phyloP scores from a whole-genome alignment of 495 filamentous ascomycete species.

The Hyaloscypha variabilis region DNA sequence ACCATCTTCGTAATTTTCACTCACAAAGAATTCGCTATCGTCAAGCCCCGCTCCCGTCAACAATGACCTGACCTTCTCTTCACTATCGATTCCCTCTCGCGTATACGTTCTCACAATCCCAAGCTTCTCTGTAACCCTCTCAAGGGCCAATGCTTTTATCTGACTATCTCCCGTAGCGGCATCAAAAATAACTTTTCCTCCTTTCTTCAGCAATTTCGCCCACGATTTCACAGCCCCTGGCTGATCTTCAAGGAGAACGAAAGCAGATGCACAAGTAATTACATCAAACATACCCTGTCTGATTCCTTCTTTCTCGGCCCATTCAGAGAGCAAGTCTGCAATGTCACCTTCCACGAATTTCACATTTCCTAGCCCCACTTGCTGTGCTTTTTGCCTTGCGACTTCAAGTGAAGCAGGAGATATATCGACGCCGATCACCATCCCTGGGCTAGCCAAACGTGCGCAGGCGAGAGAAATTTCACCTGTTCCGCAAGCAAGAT shows the following conservation, averaged over 20 bases:
- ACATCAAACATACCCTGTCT: conserved; percentile 35
- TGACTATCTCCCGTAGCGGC: conserved; percentile 29
- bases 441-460: conserved; percentile 37
- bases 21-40: conserved; percentile 8
- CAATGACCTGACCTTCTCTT: conserved; percentile 6
- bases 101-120: conserved; percentile 23
- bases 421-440: conserved; percentile 47
- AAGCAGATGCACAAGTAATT: conserved; percentile 39
- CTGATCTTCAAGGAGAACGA: conserved; percentile 40
- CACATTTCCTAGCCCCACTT: conserved; percentile 29
- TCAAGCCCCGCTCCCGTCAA: conserved; percentile 19
- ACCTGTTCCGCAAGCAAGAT: conserved; percentile 49
- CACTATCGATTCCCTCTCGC: conserved; percentile 10
- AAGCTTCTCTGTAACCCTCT: conserved; percentile 28
- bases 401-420: conserved; percentile 34
- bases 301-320: conserved; percentile 12
- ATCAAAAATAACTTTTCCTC: conserved; percentile 38
- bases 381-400: conserved; percentile 34
- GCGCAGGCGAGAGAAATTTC: conserved; percentile 39
- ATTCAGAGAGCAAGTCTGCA: conserved; percentile 31
- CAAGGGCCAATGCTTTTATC: conserved; percentile 22
- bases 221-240: conserved; percentile 35
- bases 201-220: conserved; percentile 38
- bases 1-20: conserved; percentile 13
- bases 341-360: conserved; percentile 42